Evolutionary conservation across 2,329 filamentous ascomycete genomes (phyloP).

Genomic region (Xylaria sp.): DNA sequence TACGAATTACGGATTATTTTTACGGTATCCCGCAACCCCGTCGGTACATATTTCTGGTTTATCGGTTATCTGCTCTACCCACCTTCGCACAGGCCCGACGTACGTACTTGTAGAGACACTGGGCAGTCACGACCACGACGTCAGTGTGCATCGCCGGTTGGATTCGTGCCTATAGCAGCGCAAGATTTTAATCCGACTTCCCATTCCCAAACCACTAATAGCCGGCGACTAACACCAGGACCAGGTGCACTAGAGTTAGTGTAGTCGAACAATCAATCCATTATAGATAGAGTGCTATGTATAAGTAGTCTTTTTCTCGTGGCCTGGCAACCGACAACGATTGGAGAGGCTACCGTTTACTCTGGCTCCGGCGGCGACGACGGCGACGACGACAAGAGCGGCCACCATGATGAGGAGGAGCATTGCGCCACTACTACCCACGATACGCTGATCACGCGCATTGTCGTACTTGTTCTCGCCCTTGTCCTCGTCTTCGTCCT

Average conservation of each 20-base stretch:
- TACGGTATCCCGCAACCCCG: no score
- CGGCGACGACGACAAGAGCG: conserved; percentile 1
- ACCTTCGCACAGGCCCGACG: no score
- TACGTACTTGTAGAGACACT: background rate
- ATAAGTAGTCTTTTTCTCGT: background rate
- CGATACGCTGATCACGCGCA: conserved; percentile 11
- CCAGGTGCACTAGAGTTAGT: background rate
- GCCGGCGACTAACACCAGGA: background rate
- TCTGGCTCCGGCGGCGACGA: background rate
- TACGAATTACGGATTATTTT: no score
- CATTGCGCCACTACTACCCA: conserved; percentile 6
- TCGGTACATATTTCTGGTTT: no score
- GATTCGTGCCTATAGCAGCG: background rate
- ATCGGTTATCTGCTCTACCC: no score
- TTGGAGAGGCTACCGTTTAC: background rate
- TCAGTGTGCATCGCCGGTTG: background rate
- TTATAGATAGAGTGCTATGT: background rate
- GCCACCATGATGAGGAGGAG: conserved; percentile 15
- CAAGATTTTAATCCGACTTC: background rate
- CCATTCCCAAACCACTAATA: background rate
- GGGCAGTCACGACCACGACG: background rate
- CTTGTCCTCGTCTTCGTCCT: background rate
- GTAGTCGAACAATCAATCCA: background rate
- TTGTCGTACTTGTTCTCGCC: background rate
- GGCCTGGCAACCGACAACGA: background rate